Conservation (phyloP, 768 basidiomycete species). For the Termitomyces sp. region DNA sequence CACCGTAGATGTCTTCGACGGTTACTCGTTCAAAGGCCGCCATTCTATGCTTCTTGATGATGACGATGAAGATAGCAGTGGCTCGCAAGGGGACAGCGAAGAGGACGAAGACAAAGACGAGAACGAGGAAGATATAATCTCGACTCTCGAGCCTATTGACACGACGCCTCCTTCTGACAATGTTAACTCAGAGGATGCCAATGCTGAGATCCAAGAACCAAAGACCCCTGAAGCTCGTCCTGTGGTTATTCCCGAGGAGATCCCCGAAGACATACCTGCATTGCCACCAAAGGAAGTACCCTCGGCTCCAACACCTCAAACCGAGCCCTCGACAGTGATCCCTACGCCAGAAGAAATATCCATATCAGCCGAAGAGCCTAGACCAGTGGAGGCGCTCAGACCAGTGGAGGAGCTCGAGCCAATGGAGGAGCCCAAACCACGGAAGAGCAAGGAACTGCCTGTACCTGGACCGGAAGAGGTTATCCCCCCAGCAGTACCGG, state of each 20-base stretch:
- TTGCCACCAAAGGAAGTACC: constrained; percentile 17
- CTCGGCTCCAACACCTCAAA: constrained; percentile 1
- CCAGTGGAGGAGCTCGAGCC: constrained; percentile 17
- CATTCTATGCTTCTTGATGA: constrained; percentile 77
- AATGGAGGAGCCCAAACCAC: constrained; percentile 3
- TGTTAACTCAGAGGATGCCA: constrained; percentile 18
- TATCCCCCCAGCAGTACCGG: constrained; percentile 25
- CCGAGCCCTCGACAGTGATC: constrained; percentile 4
- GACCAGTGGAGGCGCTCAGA: constrained; percentile 3
- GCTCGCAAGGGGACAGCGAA: constrained; percentile 42
- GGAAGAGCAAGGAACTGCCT: constrained; percentile 29
- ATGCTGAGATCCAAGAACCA: constrained; percentile 46
- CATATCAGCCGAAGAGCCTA: constrained; percentile 16
- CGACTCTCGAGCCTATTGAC: constrained; percentile 16
- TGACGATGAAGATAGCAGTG: constrained; percentile 53
- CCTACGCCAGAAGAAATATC: neutral
- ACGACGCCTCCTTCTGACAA: constrained; percentile 13
- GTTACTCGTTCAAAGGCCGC: constrained; percentile 89
- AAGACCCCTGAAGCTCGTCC: constrained; percentile 74
- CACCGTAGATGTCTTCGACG: constrained; percentile 80
- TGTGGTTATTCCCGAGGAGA: constrained; percentile 25
- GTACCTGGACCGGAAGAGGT: constrained; percentile 17
- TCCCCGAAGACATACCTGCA: constrained; percentile 17
- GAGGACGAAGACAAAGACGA: constrained; percentile 25
- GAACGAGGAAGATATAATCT: constrained; percentile 25